These are phyloP conservation scores for Lumnitzera littorea DNA, from an alignment of 345 rosid species.

Conservation along the genomic window DNA sequence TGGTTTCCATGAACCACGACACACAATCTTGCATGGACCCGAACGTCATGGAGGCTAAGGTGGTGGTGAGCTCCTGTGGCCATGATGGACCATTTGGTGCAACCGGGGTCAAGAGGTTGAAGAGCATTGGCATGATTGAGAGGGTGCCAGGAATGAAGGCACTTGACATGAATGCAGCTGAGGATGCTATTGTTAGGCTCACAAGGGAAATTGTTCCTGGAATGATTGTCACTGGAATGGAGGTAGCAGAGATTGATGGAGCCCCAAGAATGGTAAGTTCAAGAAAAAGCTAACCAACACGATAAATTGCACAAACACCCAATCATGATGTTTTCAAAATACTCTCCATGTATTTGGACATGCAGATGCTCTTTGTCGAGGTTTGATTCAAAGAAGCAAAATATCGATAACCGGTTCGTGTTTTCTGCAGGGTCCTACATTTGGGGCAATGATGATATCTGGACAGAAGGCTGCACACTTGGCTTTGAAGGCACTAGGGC, in stretches of 20 bases:
- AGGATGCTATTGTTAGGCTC: constrained; percentile 83
- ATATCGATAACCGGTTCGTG: too few species aligned
- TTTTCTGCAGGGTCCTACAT: constrained; percentile 73
- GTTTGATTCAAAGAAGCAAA: background rate
- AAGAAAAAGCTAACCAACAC: too few species aligned
- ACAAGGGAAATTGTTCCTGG: constrained; percentile 88
- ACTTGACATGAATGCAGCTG: constrained; percentile 80
- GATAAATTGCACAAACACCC: too few species aligned
- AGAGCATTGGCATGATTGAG: constrained; percentile 83
- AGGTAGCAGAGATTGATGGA: constrained; percentile 95
- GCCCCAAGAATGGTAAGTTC: constrained; percentile 74
- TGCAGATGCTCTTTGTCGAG: too few species aligned
- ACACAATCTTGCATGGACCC: constrained; percentile 98
- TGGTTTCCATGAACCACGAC: constrained; percentile 90
- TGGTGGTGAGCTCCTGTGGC: constrained; percentile 93
- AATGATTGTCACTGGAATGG: constrained; percentile 93
- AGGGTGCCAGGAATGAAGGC: constrained; percentile 91
- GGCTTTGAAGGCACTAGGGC: constrained; percentile 64
- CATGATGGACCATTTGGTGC: constrained; percentile 96
- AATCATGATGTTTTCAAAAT: too few species aligned
- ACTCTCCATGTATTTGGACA: too few species aligned
- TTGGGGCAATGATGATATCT: constrained; percentile 96
- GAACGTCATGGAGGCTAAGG: constrained; percentile 97
- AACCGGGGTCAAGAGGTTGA: constrained; percentile 85
- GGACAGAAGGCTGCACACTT: constrained; percentile 95